These are phyloP conservation scores for Syncephalastrum monosporum DNA, from an alignment of 371 early-diverging fungal genomes.

Conservation along the genomic window DNA sequence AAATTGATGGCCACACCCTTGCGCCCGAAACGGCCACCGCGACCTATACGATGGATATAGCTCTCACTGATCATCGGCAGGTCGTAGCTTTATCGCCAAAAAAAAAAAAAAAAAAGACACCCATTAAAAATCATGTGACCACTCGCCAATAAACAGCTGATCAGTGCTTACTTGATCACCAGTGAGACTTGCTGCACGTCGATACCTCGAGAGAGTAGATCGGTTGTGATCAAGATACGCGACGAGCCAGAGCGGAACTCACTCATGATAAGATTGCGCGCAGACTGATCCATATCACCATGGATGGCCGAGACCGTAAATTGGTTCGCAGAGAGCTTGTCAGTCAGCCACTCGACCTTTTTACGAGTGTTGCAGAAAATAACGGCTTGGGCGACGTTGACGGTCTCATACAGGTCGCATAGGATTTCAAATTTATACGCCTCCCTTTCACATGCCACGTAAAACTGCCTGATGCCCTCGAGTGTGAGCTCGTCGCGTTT, in stretches of 20 bases:
- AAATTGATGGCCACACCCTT: constrained; percentile 99
- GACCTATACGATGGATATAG: constrained; percentile 98
- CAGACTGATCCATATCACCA: constrained; percentile 94
- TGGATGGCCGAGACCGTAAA: constrained; percentile 95
- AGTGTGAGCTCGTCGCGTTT: constrained; percentile 95
- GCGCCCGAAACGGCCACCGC: constrained; percentile 99
- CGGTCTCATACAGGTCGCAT: constrained; percentile 89
- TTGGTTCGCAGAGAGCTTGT: constrained; percentile 75
- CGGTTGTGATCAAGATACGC: constrained; percentile 98
- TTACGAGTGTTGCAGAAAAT: constrained; percentile 95
- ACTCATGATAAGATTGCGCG: constrained; percentile 96
- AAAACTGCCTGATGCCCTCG: constrained; percentile 94
- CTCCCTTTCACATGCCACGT: constrained; percentile 86
- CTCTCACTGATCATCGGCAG: constrained; percentile 94
- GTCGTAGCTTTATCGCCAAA: constrained; percentile 79
- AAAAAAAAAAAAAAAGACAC: constrained; percentile 6
- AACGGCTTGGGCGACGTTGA: constrained; percentile 92
- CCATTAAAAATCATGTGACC: not conserved
- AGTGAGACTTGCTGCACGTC: constrained; percentile 99
- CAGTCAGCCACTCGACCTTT: constrained; percentile 91
- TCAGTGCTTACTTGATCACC: constrained; percentile 60
- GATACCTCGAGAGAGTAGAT: constrained; percentile 98
- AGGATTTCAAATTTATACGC: constrained; percentile 89
- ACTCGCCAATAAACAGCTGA: not conserved
- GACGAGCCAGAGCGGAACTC: constrained; percentile 94